phyloP scores from a whole-genome alignment of 1,139 yeast species.

The Zygosaccharomyces sapae region DNA sequence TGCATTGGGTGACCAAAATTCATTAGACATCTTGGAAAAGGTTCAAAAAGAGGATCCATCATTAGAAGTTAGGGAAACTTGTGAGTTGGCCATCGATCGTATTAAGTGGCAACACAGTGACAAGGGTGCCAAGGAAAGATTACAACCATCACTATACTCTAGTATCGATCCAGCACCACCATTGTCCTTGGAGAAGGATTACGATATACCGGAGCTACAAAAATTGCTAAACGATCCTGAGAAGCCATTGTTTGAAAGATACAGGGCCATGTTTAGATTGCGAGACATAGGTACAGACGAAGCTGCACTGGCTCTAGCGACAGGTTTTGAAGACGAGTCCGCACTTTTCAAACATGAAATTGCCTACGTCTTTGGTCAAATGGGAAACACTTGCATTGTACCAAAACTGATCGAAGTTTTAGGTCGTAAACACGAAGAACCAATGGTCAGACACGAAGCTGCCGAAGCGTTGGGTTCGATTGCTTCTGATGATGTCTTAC shows the following conservation, averaged over 20 bases:
- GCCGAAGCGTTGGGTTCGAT: slow-evolving; percentile 98
- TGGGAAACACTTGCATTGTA: slow-evolving; percentile 89
- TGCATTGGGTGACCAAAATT: slow-evolving; percentile 79
- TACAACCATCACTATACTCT: slow-evolving; percentile 73
- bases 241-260: slow-evolving; percentile 83
- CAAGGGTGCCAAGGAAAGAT: slow-evolving; percentile 53
- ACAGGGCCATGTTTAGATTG: slow-evolving; percentile 96
- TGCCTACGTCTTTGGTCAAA: slow-evolving; percentile 96
- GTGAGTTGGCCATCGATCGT: slow-evolving; percentile 94
- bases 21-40: slow-evolving; percentile 62
- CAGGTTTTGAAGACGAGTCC: slow-evolving; percentile 84
- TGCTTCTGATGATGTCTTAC: slow-evolving; percentile 94
- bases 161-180: slow-evolving; percentile 99
- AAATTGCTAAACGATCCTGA: slow-evolving; percentile 68
- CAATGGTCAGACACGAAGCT: slow-evolving; percentile 99
- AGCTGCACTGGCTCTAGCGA: slow-evolving; percentile 86
- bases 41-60: slow-evolving; percentile 71
- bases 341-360: slow-evolving; percentile 97
- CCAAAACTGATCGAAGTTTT: slow-evolving; percentile 82
- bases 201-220: slow-evolving; percentile 60
- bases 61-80: slow-evolving; percentile 90
- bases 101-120: slow-evolving; percentile 87
- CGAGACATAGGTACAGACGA: slow-evolving; percentile 92
- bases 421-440: slow-evolving; percentile 74
- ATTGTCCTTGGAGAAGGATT: slow-evolving; percentile 58